A percentile compares a stretch with the other conserved stretches of the same genome.
phyloP scores from a whole-genome alignment of 768 basidiomycete genomes.

The Sistotremastrum suecicum region DNA sequence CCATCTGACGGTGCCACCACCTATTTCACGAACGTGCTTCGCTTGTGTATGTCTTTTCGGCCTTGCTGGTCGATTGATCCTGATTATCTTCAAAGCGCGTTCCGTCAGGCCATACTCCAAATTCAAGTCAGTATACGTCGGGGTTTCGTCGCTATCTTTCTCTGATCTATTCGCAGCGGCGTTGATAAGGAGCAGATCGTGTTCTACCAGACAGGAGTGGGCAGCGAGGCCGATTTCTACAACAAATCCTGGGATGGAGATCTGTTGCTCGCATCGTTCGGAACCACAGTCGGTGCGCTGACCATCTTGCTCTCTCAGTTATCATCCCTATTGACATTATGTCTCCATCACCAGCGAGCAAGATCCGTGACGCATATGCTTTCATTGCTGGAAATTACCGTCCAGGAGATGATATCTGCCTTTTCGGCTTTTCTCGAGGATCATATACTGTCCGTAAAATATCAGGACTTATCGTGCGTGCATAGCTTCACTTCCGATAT shows the following conservation, averaged over 20 bases:
- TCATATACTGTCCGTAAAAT: slow-evolving; percentile 9
- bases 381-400: slow-evolving; percentile 6
- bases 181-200: background rate
- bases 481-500: no score
- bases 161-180: no score
- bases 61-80: no score
- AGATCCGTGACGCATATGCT: slow-evolving; percentile 7
- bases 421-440: slow-evolving; percentile 10
- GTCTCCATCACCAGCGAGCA: background rate
- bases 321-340: background rate
- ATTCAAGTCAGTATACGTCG: no score
- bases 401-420: slow-evolving; percentile 6
- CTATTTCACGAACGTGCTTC: no score
- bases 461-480: slow-evolving; percentile 3
- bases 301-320: background rate
- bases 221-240: background rate
- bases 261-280: no score
- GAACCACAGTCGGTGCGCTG: no score
- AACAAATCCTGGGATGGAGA: background rate
- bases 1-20: no score
- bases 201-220: slow-evolving; percentile 1
- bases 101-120: no score
- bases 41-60: no score
- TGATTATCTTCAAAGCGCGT: no score
- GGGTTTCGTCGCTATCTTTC: no score